Evolutionary conservation across 352 stramenopile species (phyloP), one percentile per base, ranked within the genome.

Genomic region (Halophytophthora polymorphica): DNA sequence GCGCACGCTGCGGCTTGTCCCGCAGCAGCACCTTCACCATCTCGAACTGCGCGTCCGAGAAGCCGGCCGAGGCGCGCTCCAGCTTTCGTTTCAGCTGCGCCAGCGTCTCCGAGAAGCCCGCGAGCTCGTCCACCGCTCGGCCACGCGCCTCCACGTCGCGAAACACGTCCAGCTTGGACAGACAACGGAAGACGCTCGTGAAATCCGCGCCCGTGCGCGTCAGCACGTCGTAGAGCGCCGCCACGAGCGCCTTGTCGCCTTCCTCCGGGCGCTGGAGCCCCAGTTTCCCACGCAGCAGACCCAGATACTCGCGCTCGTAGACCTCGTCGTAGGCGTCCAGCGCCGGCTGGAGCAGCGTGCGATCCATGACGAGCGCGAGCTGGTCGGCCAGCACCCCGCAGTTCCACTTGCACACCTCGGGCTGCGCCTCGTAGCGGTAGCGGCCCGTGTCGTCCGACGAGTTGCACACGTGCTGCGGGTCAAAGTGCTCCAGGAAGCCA

Each of bases 401-500:
- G 50, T 96, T 96, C 80, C 82, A 96, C 61, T 90, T 90, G 68
- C 86, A 94, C 45, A 94, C 85, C 56, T 83, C 70, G 28, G 86
- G 81, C 34, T 96, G 86, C 14, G 76, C 73, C 36, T 90, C 76
- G 55, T 90, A 96, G 11, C 81, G 69, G 55, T 96, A 96, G 6
- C 88, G 73, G 3, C 88, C 81, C 21, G 61, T 61, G 45, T 88
- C 72, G 47, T 96, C 87, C 13, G 82, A 93, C 42, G 77, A 85
- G 52, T 94, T 94, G 69, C 79, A 90, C 38, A 91, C 64, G 46
- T 91, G 79, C 34, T 84, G 64, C 2, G 77, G 71, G 49, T 96
- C 77, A 56, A 95, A 97, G 50, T 91, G 73, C 56, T 97, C 88
- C 83, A 97, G 93, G 55, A 95, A 97, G 2, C 88, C 90, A 63